Evolutionary conservation across 2,329 filamentous ascomycete genomes (phyloP).

Genomic region (Diplodia corticola): DNA sequence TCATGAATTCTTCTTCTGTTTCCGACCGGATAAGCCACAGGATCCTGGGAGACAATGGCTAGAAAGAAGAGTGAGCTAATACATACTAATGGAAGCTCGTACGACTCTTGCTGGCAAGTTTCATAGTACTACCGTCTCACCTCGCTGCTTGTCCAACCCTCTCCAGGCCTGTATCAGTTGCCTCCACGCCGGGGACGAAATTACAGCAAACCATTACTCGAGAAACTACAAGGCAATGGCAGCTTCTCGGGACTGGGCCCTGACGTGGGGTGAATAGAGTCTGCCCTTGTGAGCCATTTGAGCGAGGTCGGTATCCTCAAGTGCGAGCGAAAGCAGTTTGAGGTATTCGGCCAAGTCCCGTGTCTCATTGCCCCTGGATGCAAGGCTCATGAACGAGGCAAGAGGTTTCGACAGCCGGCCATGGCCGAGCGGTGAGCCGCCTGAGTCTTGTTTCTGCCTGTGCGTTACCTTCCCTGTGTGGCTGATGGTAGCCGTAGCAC

Average conservation of each 20-base stretch:
- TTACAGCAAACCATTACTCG: conserved; percentile 29
- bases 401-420: no score
- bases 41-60: not conserved
- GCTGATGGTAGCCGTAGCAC: not conserved
- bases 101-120: not conserved
- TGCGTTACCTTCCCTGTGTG: not conserved
- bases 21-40: not conserved
- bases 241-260: no score
- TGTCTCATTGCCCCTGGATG: no score
- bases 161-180: not conserved
- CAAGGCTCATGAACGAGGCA: no score
- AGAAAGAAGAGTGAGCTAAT: not conserved
- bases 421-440: not conserved
- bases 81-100: not conserved
- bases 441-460: not conserved
- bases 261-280: no score
- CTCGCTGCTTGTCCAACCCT: not conserved
- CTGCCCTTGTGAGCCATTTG: no score
- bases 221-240: no score
- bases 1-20: not conserved
- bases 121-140: not conserved
- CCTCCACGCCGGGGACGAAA: conserved; percentile 39
- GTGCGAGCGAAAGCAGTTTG: no score
- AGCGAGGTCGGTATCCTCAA: no score
- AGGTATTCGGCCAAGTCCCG: no score